Evolutionary conservation across 2,329 filamentous ascomycete genomes (phyloP).

Genomic region (Aureobasidium sp.): DNA sequence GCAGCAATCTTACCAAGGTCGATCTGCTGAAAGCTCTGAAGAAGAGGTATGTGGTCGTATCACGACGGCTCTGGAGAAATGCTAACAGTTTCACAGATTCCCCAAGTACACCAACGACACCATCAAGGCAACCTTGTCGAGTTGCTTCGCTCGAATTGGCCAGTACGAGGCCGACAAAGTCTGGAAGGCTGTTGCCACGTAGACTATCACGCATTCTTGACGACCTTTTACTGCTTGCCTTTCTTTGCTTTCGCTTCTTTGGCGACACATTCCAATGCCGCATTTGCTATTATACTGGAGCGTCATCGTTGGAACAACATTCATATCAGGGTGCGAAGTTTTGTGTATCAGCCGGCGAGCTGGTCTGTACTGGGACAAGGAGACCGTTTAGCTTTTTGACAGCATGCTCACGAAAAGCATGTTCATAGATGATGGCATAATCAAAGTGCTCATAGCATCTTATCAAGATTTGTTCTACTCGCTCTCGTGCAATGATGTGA

Average conservation of each 20-base stretch:
- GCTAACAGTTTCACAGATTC: slow-evolving; percentile 41
- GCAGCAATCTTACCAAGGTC: slow-evolving; percentile 62
- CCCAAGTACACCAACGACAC: slow-evolving; percentile 60
- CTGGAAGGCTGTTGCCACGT: slow-evolving; percentile 36
- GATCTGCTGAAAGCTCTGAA: slow-evolving; percentile 68
- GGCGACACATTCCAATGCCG: background rate
- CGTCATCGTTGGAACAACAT: background rate
- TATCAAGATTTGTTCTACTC: background rate
- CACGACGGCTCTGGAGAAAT: slow-evolving; percentile 1
- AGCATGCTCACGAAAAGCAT: slow-evolving; percentile 3
- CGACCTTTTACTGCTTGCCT: background rate
- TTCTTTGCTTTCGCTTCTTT: background rate
- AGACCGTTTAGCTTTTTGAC: background rate
- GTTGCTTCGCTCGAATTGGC: slow-evolving; percentile 54
- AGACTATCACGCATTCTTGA: background rate
- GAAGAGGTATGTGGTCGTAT: slow-evolving; percentile 43
- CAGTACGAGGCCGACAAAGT: slow-evolving; percentile 55
- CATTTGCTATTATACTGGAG: background rate
- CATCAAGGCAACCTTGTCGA: slow-evolving; percentile 61
- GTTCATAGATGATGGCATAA: background rate
- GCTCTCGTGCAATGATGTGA: background rate
- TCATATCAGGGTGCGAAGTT: background rate
- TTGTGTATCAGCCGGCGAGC: background rate
- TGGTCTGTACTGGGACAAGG: background rate
- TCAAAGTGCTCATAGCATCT: background rate